Evolutionary conservation across 768 basidiomycete genomes (phyloP), one percentile per base, ranked within the genome.

Genomic region (Leccinum uliginosum): DNA sequence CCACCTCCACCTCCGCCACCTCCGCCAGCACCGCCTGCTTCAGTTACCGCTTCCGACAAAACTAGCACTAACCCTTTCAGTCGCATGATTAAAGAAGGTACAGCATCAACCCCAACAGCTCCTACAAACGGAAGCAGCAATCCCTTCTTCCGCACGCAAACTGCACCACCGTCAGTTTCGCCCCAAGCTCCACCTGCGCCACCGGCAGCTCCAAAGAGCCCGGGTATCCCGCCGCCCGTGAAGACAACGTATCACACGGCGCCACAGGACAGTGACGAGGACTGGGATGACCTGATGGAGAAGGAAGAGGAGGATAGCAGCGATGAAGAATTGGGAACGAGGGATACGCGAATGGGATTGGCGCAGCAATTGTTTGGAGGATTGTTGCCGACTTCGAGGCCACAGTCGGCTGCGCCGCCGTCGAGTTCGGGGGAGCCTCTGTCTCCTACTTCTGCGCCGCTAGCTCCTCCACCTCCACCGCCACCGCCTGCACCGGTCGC

Each of bases 211-310:
- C 73, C 78, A 2, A 64, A 61, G 54, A 69, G 67, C 17, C 67
- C 67, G 3, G 54, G 60, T 3, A 64, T 69, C 26, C 83, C 86
- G 2, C 73, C 79, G 7, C 71, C 81, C 0, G 67, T 79, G 23
- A 86, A 82, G 67, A 69, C 80, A 0, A 67, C 79, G 3, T 89
- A 91, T 59, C 72, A 87, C 59, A 86, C 83, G 1, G 87, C 83
- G 0, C 79, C 86, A 1, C 71, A 73, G 3, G 77, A 76, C 32
- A 75, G 76, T 30, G 87, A 89, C 2, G 89, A 90, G 17, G 91
- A 93, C 50, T 95, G 93, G 92, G 92, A 87, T 54, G 84, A 85
- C n/a, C 76, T 91, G 50, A 76, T 83, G 65, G 92, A 94, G 70
- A 84, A 83, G 44, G 81, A 84, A 21, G 82, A 82, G 4, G 80